Conservation (phyloP, 1,139 yeast genomes). For the Suhomyces coccinellae region DNA sequence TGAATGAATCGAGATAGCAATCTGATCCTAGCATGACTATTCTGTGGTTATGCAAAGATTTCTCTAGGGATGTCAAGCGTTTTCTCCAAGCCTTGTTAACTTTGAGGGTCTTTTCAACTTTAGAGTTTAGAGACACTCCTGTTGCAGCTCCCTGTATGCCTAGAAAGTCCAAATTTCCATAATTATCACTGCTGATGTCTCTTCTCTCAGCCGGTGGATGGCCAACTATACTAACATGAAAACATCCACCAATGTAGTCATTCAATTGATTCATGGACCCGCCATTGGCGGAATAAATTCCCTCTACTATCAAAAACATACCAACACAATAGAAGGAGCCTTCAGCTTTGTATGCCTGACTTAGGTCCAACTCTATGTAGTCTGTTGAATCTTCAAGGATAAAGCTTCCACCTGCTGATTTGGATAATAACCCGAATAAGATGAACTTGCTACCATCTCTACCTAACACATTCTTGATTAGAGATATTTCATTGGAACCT, state of each 20-base stretch:
- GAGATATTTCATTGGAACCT: constrained; percentile 57
- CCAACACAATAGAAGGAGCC: constrained; percentile 80
- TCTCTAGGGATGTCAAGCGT: constrained; percentile 58
- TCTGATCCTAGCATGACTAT: constrained; percentile 75
- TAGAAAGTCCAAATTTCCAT: constrained; percentile 77
- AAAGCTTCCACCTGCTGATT: constrained; percentile 66
- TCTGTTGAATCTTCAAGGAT: constrained; percentile 83
- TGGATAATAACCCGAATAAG: constrained; percentile 72
- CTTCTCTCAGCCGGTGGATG: constrained; percentile 91
- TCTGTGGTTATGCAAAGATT: constrained; percentile 53
- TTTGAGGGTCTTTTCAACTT: constrained; percentile 37
- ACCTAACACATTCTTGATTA: constrained; percentile 82
- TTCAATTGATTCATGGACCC: constrained; percentile 31
- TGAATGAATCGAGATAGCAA: constrained; percentile 56
- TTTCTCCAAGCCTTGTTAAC: constrained; percentile 60
- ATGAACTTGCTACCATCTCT: constrained; percentile 75
- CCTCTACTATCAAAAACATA: constrained; percentile 78
- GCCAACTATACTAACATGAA: constrained; percentile 73
- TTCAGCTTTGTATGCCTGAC: constrained; percentile 62
- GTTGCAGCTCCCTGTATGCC: constrained; percentile 56
- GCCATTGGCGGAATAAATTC: constrained; percentile 72
- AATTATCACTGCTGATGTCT: constrained; percentile 61
- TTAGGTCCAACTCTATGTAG: constrained; percentile 66
- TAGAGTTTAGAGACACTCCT: constrained; percentile 15
- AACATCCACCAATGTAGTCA: constrained; percentile 47